Evolutionary conservation across 2,329 filamentous ascomycete species (phyloP).

Genomic region (Xylaria digitata): DNA sequence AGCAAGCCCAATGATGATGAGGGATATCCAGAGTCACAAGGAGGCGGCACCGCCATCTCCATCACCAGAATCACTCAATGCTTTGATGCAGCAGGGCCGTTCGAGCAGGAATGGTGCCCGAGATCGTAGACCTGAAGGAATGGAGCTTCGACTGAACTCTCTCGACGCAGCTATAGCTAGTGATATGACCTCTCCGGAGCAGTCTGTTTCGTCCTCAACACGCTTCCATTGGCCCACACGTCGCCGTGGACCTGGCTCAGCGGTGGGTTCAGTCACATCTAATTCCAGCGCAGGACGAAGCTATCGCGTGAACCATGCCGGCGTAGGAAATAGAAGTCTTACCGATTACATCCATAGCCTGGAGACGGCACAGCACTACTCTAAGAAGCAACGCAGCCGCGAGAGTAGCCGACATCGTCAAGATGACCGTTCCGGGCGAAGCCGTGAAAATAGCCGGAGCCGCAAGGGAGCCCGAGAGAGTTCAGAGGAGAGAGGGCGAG

Average conservation of each 20-base stretch:
- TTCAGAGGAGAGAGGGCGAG: slow-evolving; percentile 78
- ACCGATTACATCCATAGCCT: slow-evolving; percentile 90
- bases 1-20: slow-evolving; percentile 73
- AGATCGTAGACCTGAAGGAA: slow-evolving; percentile 79
- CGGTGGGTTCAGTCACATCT: slow-evolving; percentile 68
- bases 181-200: slow-evolving; percentile 68
- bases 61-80: slow-evolving; percentile 71
- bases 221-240: slow-evolving; percentile 67
- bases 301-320: slow-evolving; percentile 59
- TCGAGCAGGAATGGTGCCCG: slow-evolving; percentile 76
- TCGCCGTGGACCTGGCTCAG: slow-evolving; percentile 65
- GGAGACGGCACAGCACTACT: slow-evolving; percentile 77
- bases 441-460: slow-evolving; percentile 61
- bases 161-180: slow-evolving; percentile 62
- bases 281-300: slow-evolving; percentile 63
- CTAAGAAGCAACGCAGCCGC: slow-evolving; percentile 65
- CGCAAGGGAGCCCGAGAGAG: slow-evolving; percentile 66
- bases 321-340: slow-evolving; percentile 66
- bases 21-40: slow-evolving; percentile 58
- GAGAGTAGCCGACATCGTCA: slow-evolving; percentile 64
- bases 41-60: slow-evolving; percentile 74
- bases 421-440: slow-evolving; percentile 54
- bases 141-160: slow-evolving; percentile 72
- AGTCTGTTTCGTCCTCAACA: slow-evolving; percentile 64
- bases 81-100: slow-evolving; percentile 69